Evolutionary conservation across 2,329 filamentous ascomycete genomes (phyloP).

Genomic region (Nemania diffusa): DNA sequence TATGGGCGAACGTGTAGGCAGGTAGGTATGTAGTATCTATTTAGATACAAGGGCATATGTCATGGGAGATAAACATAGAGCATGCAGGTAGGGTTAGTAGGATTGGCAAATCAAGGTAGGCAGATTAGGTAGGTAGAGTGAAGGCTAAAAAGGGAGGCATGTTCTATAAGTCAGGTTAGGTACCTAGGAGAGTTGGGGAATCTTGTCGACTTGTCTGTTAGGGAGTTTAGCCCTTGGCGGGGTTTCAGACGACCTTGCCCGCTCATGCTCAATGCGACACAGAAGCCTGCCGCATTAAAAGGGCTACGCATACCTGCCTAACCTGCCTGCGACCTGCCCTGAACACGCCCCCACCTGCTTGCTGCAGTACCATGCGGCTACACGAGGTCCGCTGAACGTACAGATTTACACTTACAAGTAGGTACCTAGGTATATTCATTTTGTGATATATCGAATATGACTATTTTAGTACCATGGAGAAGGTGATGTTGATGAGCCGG

Average conservation of each 20-base stretch:
- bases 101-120: background rate
- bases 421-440: background rate
- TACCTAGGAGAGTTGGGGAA: slow-evolving; percentile 10
- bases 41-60: slow-evolving; percentile 3
- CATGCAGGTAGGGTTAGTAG: slow-evolving; percentile 5
- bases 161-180: background rate
- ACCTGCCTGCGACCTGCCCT: background rate
- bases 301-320: background rate
- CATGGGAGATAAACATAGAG: background rate
- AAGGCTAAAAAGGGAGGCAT: slow-evolving; percentile 3
- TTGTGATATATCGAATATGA: background rate
- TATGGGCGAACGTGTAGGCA: background rate
- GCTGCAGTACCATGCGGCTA: slow-evolving; percentile 28
- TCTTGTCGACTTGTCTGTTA: background rate
- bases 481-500: background rate
- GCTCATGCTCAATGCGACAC: slow-evolving; percentile 38
- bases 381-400: slow-evolving; percentile 15
- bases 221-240: slow-evolving; percentile 34
- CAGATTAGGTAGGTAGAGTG: background rate
- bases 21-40: too few species aligned
- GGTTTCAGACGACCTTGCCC: slow-evolving; percentile 35
- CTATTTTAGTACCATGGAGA: background rate
- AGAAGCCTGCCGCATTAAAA: background rate
- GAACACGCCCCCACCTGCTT: slow-evolving; percentile 12
- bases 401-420: background rate